Conservation (phyloP, 306 rosid species). For the Cicer judaicum region DNA sequence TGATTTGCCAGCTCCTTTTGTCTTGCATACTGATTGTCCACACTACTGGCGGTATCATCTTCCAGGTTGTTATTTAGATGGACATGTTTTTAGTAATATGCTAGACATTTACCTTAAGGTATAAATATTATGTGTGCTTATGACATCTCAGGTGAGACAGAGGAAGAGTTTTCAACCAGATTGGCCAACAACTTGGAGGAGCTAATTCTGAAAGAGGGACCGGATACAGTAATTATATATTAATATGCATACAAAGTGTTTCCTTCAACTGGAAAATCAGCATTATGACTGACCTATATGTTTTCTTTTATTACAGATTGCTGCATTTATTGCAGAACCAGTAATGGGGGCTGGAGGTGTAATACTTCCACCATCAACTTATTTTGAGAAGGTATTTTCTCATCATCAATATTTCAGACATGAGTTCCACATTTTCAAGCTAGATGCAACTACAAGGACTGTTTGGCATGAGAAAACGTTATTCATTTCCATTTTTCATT, state of each 20-base stretch:
- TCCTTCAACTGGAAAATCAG: constrained; percentile 34
- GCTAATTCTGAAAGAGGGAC: constrained; percentile 89
- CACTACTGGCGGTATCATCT: constrained; percentile 96
- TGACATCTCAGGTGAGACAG: constrained; percentile 83
- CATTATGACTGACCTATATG: constrained; percentile 21
- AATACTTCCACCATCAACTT: constrained; percentile 81
- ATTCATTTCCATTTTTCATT: constrained; percentile 3
- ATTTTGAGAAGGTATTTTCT: constrained; percentile 80
- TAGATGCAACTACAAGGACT: background rate
- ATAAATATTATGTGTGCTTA: constrained; percentile 36
- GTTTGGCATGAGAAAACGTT: background rate
- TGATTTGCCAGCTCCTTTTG: constrained; percentile 95
- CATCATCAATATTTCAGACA: constrained; percentile 27
- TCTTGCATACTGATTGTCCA: constrained; percentile 93
- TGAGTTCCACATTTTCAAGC: constrained; percentile 39
- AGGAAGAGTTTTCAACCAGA: constrained; percentile 91
- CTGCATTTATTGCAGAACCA: constrained; percentile 98
- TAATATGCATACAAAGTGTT: constrained; percentile 30
- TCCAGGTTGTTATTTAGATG: constrained; percentile 70
- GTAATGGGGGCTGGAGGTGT: constrained; percentile 99
- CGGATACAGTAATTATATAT: constrained; percentile 77
- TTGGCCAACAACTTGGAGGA: constrained; percentile 84
- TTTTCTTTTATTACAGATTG: constrained; percentile 63
- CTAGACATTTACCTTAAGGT: constrained; percentile 19
- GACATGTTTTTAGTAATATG: constrained; percentile 24